These are phyloP conservation scores for Microdochium paspali DNA, from an alignment of 2,329 filamentous ascomycete species.

Conservation along the genomic window DNA sequence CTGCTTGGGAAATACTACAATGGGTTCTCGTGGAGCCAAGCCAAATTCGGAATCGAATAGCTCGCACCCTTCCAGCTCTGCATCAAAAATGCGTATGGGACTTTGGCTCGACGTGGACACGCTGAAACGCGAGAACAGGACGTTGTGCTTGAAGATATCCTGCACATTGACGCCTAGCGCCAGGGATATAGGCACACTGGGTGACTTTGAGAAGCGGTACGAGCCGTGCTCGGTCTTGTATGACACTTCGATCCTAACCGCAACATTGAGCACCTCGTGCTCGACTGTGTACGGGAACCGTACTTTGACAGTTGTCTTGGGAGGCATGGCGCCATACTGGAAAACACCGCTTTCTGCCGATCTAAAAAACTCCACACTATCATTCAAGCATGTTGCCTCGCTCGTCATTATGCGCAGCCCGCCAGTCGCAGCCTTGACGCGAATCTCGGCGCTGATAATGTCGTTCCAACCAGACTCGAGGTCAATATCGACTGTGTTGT, in stretches of 20 bases:
- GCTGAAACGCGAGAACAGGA: slow-evolving; percentile 82
- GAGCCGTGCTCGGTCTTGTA: slow-evolving; percentile 60
- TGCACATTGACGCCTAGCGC: slow-evolving; percentile 93
- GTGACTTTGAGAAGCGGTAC: slow-evolving; percentile 54
- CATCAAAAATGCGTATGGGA: slow-evolving; percentile 65
- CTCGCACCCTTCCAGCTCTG: slow-evolving; percentile 61
- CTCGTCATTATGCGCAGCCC: slow-evolving; percentile 54
- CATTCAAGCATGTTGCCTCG: slow-evolving; percentile 42
- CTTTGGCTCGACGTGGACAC: slow-evolving; percentile 71
- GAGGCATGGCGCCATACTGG: slow-evolving; percentile 34
- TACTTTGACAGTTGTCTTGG: slow-evolving; percentile 43
- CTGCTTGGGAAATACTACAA: slow-evolving; percentile 70
- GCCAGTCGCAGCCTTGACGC: slow-evolving; percentile 55
- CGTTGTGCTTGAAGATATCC: slow-evolving; percentile 79
- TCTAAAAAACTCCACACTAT: slow-evolving; percentile 31
- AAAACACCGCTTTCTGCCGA: slow-evolving; percentile 45
- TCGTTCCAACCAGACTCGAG: slow-evolving; percentile 68
- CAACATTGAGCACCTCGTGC: slow-evolving; percentile 60
- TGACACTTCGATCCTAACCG: slow-evolving; percentile 64
- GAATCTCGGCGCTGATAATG: slow-evolving; percentile 47
- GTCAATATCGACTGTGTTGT: slow-evolving; percentile 66
- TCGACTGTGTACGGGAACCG: slow-evolving; percentile 77
- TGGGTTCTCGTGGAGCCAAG: slow-evolving; percentile 35
- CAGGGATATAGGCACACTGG: slow-evolving; percentile 61
- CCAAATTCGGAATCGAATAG: slow-evolving; percentile 58